Conservation (phyloP, 1,284 basidiomycete genomes). For the Volvariella volvacea region DNA sequence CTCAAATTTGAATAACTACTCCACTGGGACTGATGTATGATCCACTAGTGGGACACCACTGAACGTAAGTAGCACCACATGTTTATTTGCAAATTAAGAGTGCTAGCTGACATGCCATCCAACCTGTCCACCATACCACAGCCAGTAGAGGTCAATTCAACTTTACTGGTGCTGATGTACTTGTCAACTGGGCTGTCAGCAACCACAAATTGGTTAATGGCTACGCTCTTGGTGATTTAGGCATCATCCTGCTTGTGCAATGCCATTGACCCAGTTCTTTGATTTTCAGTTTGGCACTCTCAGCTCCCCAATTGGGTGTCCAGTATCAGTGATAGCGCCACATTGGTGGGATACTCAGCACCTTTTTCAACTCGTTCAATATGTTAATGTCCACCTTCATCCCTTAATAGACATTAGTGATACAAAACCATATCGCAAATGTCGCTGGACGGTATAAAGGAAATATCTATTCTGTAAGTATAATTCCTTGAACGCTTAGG, state of each 20-base stretch:
- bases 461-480: constrained; percentile 13
- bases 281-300: constrained; percentile 20
- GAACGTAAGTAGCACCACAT: constrained; percentile 12
- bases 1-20: no score
- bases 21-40: no score
- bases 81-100: no score
- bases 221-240: constrained; percentile 18
- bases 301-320: constrained; percentile 21
- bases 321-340: constrained; percentile 14
- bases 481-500: no score
- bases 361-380: not conserved
- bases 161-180: constrained; percentile 16
- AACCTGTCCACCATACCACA: no score
- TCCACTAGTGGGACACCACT: constrained; percentile 17
- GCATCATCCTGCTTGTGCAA: not conserved
- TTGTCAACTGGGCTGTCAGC: constrained; percentile 22
- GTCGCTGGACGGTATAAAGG: constrained; percentile 15
- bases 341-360: constrained; percentile 13
- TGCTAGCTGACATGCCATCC: not conserved
- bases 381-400: not conserved
- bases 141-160: constrained; percentile 14
- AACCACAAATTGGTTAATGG: constrained; percentile 22
- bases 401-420: constrained; percentile 14
- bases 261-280: no score
- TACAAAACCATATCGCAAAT: constrained; percentile 12